Evolutionary conservation across 2,329 filamentous ascomycete species (phyloP).

Genomic region (Verticillium nubilum): DNA sequence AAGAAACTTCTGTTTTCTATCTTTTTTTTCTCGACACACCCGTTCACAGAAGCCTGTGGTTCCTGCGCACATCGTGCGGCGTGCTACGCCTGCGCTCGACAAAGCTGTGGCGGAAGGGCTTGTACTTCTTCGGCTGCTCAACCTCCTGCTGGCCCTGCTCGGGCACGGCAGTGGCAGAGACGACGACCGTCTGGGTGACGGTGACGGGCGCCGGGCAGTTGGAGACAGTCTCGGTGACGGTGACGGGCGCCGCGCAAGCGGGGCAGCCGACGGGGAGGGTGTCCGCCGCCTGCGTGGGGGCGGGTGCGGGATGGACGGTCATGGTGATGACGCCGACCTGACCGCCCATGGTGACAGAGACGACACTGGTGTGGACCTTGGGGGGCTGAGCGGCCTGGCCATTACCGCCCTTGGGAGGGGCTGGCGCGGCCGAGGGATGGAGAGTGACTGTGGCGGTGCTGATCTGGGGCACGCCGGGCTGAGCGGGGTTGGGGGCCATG

Average conservation of each 20-base stretch:
- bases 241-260: constrained; percentile 7
- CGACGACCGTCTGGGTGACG: constrained; percentile 2
- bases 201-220: constrained; percentile 4
- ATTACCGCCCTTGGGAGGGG: background rate
- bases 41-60: background rate
- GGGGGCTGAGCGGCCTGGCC: background rate
- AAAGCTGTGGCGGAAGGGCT: background rate
- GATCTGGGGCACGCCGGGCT: constrained; percentile 4
- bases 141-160: background rate
- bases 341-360: constrained; percentile 10
- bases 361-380: constrained; percentile 5
- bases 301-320: constrained; percentile 6
- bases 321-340: constrained; percentile 11
- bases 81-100: background rate
- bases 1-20: background rate
- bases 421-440: constrained; percentile 3
- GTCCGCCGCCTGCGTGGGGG: background rate
- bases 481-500: constrained; percentile 1
- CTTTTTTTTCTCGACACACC: background rate
- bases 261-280: background rate
- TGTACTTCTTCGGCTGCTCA: background rate
- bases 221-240: constrained; percentile 12
- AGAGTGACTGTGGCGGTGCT: constrained; percentile 9
- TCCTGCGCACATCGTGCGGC: background rate
- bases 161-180: background rate